Evolutionary conservation across 2,329 filamentous ascomycete genomes (phyloP).

Genomic region (Alternaria triticimaculans): DNA sequence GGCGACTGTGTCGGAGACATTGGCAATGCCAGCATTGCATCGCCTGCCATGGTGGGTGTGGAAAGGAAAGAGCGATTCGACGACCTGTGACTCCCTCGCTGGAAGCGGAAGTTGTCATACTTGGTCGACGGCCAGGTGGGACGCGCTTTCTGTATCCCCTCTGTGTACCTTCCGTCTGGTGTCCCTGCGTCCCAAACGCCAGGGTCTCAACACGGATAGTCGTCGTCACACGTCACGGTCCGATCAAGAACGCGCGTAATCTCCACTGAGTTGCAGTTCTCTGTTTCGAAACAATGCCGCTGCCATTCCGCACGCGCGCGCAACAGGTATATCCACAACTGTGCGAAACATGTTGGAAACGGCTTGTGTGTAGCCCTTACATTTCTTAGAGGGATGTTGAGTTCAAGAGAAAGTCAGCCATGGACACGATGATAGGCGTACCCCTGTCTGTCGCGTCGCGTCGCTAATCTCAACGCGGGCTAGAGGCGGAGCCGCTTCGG

Average conservation of each 20-base stretch:
- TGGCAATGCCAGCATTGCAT: constrained; percentile 30
- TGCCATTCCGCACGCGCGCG: neutral
- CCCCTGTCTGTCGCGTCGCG: neutral
- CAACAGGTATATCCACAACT: neutral
- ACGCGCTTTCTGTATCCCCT: neutral
- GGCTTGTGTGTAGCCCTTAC: neutral
- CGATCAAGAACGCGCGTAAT: constrained; percentile 11
- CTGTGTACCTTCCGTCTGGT: neutral
- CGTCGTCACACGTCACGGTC: constrained; percentile 11
- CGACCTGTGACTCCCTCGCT: neutral
- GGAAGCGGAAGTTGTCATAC: neutral
- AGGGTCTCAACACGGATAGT: neutral
- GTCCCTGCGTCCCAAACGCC: neutral
- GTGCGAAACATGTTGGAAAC: neutral
- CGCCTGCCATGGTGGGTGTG: constrained; percentile 27
- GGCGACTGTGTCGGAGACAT: constrained; percentile 36
- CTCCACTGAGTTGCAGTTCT: neutral
- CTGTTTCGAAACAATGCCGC: neutral
- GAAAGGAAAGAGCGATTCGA: neutral
- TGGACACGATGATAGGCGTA: neutral
- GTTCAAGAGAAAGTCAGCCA: neutral
- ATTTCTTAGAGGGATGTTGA: neutral
- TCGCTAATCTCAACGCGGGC: neutral
- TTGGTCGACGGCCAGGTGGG: neutral
- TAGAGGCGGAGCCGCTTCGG: neutral